Base-by-base conservation (phyloP, 345 rosid genomes). In the Reutealis trisperma region DNA sequence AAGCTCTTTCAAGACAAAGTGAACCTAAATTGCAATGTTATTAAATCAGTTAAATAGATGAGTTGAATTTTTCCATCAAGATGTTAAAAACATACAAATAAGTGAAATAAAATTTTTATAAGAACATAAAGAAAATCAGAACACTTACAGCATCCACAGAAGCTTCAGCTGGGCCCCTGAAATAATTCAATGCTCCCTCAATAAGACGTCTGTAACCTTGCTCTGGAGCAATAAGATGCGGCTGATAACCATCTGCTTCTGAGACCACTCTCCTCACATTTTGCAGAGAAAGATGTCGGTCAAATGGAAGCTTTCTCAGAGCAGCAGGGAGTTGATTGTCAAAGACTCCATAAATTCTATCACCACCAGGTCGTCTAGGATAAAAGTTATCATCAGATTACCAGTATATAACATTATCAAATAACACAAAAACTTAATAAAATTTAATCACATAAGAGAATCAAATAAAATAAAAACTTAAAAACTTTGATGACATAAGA, bases 241-340 rank as follows among this genome's bases (percentile, higher is more conserved):
- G 86, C 77, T 84, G 86, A 75, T 84, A 84, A 45, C 86, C 86
- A 63, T 84, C 86, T 74, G 84, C 84, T 74, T 84, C 84, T 13
- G 82, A 80, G 32, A 84, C 86, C 67, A 84, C 86, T 60, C 71
- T 80, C 77, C 57, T 84, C 5, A 84, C 84, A 75, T 84, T 80
- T 64, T 84, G 86, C 47, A 74, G 70, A 44, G 86, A 74, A 61
- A 84, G 82, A 63, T 84, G 86, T 1, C 86, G 70, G 72, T 84
- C 86, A 78, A 84, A 84, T 54, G 86, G 86, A 22, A 84, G 86
- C 82, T 84, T 84, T 74, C 86, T 84, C 52, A 84, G 32, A 65
- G 86, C 86, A 74, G 86, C 86, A 22, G 86, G 84, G 51, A 84
- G 86, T 77, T 84, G 86, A 74, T 80, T 84, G 81, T 84, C 86